Conservation (phyloP, 2,329 filamentous ascomycete species). For the Chaetothyriales sp. region DNA sequence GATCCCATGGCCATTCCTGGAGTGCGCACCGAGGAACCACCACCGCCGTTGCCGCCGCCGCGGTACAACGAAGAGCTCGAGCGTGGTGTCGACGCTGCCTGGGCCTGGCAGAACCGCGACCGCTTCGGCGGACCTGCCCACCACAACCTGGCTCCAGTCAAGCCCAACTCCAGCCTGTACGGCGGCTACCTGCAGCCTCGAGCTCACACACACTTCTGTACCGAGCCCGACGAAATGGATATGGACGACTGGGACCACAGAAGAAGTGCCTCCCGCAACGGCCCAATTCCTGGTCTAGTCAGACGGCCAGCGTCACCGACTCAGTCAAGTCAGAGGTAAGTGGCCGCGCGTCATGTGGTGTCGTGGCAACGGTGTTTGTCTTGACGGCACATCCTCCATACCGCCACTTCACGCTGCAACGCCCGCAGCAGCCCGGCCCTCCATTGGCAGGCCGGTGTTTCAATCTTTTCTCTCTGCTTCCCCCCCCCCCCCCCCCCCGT, state of each 20-base stretch:
- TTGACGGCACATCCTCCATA: neutral
- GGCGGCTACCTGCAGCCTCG: conserved; percentile 27
- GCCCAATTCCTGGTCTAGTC: conserved; percentile 56
- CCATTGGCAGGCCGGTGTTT: neutral
- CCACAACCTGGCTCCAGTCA: conserved; percentile 32
- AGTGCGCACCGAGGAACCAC: conserved; percentile 34
- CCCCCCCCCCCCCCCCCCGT: no score
- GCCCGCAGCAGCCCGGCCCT: no score
- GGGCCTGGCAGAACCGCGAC: conserved; percentile 46
- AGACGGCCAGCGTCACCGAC: conserved; percentile 13
- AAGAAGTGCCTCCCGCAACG: conserved; percentile 31
- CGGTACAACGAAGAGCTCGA: conserved; percentile 41
- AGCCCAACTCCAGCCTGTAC: conserved; percentile 35
- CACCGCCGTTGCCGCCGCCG: conserved; percentile 51
- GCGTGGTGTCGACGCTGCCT: conserved; percentile 45
- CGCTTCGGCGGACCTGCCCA: conserved; percentile 32
- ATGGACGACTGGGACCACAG: conserved; percentile 23
- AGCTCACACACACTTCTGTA: neutral
- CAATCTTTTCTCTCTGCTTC: neutral
- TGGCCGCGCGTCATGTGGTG: conserved; percentile 1
- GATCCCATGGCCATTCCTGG: conserved; percentile 50
- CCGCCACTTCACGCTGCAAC: neutral
- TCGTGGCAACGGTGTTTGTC: neutral
- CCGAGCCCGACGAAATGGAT: conserved; percentile 24
- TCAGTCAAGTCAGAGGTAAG: conserved; percentile 15